These are phyloP conservation scores for Xylariaceae sp. DNA, from an alignment of 2,329 filamentous ascomycete species.

Conservation along the genomic window DNA sequence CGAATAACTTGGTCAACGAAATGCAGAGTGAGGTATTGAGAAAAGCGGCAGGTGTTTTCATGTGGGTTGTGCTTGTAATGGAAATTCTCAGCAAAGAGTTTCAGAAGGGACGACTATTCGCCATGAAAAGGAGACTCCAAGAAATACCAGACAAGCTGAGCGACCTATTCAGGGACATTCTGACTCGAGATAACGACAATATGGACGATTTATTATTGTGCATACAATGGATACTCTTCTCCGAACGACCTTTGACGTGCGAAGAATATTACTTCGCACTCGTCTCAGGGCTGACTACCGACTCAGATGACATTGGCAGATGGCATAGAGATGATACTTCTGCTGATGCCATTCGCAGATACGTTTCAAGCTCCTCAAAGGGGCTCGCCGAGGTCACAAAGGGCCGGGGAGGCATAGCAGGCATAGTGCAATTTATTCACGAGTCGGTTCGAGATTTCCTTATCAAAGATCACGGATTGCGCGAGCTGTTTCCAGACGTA, in stretches of 20 bases:
- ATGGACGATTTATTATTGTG: constrained; percentile 4
- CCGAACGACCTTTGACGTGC: not conserved
- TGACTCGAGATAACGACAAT: constrained; percentile 1
- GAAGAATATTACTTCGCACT: constrained; percentile 8
- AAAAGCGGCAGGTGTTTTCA: constrained; percentile 10
- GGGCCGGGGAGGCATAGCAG: too few relatives aligned
- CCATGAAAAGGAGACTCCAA: not conserved
- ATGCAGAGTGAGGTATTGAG: not conserved
- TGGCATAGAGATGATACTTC: not conserved
- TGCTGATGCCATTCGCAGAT: constrained; percentile 34
- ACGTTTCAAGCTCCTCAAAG: constrained; percentile 45
- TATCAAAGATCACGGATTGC: constrained; percentile 35
- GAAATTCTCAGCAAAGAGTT: constrained; percentile 8
- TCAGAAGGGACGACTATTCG: not conserved
- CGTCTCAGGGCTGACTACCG: not conserved
- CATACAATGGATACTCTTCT: constrained; percentile 11
- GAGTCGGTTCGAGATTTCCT: constrained; percentile 51
- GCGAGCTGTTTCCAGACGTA: constrained; percentile 33
- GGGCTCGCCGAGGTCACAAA: constrained; percentile 45
- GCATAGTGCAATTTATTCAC: constrained; percentile 52
- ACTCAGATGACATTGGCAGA: not conserved
- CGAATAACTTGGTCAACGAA: not conserved
- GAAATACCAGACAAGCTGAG: constrained; percentile 1
- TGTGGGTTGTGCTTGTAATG: constrained; percentile 11
- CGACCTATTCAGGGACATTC: constrained; percentile 5